A percentile compares a stretch with the other conserved stretches of the same genome.
These are phyloP conservation scores for Candida oleophila DNA, from an alignment of 805 yeast species.

Conservation along the genomic window DNA sequence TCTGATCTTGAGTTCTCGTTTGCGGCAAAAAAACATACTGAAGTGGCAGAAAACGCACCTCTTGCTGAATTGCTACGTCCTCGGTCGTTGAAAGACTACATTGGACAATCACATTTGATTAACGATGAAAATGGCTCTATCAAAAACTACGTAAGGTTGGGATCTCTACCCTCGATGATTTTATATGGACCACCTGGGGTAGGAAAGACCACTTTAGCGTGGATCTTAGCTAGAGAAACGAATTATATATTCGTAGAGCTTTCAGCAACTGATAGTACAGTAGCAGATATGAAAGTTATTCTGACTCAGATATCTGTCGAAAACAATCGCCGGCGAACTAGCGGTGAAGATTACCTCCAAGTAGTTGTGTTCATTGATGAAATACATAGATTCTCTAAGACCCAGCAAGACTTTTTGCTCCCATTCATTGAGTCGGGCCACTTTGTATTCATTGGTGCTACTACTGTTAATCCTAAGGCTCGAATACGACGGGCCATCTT, in stretches of 20 bases:
- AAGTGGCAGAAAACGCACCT: conserved; percentile 34
- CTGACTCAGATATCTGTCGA: conserved; percentile 50
- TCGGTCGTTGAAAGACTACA: conserved; percentile 56
- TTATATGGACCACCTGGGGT: conserved; percentile 97
- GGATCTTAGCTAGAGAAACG: conserved; percentile 55
- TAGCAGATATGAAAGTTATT: conserved; percentile 60
- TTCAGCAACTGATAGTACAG: conserved; percentile 77
- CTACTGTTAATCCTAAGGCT: conserved; percentile 89
- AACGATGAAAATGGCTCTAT: conserved; percentile 60
- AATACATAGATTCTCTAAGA: conserved; percentile 80
- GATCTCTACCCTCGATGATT: conserved; percentile 80
- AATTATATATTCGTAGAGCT: conserved; percentile 68
- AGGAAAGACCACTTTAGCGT: conserved; percentile 86
- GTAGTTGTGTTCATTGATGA: conserved; percentile 83
- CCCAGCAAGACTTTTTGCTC: conserved; percentile 85
- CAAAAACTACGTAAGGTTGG: conserved; percentile 59
- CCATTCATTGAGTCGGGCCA: conserved; percentile 85
- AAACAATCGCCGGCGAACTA: conserved; percentile 42
- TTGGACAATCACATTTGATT: conserved; percentile 84
- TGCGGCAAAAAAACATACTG: neutral
- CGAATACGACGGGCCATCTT: conserved; percentile 78
- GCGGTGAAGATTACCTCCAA: conserved; percentile 11
- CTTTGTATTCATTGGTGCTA: conserved; percentile 87
- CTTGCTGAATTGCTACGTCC: conserved; percentile 89
- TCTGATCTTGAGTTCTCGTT: neutral